Conservation (phyloP, 163 green algal genomes). For the Chlorella variabilis region DNA sequence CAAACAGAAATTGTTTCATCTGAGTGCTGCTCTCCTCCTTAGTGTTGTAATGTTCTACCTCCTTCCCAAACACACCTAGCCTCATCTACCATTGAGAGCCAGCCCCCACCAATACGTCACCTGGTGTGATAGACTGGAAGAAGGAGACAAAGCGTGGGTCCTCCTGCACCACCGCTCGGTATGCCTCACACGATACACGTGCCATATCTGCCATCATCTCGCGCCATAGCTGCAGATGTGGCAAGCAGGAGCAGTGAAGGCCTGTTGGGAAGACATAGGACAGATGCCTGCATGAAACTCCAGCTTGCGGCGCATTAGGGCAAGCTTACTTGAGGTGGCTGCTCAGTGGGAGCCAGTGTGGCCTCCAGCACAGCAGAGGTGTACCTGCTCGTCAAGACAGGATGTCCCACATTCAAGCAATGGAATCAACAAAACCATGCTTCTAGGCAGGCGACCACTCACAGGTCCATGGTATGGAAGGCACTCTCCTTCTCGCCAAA, state of each 20-base stretch:
- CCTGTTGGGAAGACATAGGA: not conserved
- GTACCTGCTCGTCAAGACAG: too few species aligned
- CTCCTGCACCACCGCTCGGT: constrained; percentile 82
- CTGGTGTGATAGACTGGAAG: constrained; percentile 77
- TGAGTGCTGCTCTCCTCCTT: too few species aligned
- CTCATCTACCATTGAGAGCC: too few species aligned
- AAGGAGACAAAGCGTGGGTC: constrained; percentile 90
- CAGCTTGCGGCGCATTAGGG: not conserved
- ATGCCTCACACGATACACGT: constrained; percentile 74
- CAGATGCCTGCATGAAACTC: too few species aligned
- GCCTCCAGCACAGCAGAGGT: constrained; percentile 92
- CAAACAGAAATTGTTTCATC: too few species aligned
- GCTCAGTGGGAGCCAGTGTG: constrained; percentile 69
- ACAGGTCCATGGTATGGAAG: constrained; percentile 95
- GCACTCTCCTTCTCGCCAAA: constrained; percentile 94
- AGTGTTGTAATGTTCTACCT: not conserved
- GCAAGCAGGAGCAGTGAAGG: constrained; percentile 13
- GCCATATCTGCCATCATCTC: constrained; percentile 80
- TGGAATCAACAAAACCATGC: not conserved
- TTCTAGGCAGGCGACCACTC: not conserved
- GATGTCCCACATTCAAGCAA: too few species aligned
- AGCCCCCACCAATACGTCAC: too few species aligned
- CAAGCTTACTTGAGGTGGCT: constrained; percentile 55
- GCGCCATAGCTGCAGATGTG: constrained; percentile 61
- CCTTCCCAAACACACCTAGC: too few species aligned